phyloP scores from a whole-genome alignment of 2,329 filamentous ascomycete genomes.

The Sarocladium oryzae region DNA sequence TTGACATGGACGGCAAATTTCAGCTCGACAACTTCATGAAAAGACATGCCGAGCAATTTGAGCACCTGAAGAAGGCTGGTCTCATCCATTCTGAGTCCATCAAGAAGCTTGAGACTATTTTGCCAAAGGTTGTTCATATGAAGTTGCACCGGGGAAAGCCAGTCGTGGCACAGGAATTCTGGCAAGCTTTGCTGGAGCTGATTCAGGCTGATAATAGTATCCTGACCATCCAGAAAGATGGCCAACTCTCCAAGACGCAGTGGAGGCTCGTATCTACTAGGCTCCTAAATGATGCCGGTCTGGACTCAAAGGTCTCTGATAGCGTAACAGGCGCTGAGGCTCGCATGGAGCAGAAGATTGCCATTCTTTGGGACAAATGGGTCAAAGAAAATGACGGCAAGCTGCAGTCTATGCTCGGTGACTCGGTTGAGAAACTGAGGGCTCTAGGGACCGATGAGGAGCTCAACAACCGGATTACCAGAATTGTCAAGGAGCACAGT shows the following conservation, averaged over 20 bases:
- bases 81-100: slow-evolving; percentile 31
- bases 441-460: slow-evolving; percentile 25
- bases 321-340: background rate
- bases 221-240: slow-evolving; percentile 34
- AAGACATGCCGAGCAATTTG: slow-evolving; percentile 9
- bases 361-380: slow-evolving; percentile 45
- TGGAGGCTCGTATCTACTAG: slow-evolving; percentile 3
- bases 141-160: slow-evolving; percentile 42
- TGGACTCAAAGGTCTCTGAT: slow-evolving; percentile 15
- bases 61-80: slow-evolving; percentile 5
- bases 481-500: slow-evolving; percentile 29
- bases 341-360: slow-evolving; percentile 25
- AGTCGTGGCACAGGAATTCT: slow-evolving; percentile 56
- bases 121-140: slow-evolving; percentile 54
- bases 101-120: slow-evolving; percentile 36
- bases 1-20: background rate
- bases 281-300: background rate
- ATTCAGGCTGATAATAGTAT: slow-evolving; percentile 43
- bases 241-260: slow-evolving; percentile 12
- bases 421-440: slow-evolving; percentile 28
- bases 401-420: slow-evolving; percentile 24
- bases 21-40: background rate
- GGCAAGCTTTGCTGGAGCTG: slow-evolving; percentile 53
- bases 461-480: slow-evolving; percentile 27
- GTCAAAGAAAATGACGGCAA: slow-evolving; percentile 41